These are phyloP conservation scores for Backusella morwellensis DNA, from an alignment of 192 early-diverging fungal genomes.

Conservation along the genomic window DNA sequence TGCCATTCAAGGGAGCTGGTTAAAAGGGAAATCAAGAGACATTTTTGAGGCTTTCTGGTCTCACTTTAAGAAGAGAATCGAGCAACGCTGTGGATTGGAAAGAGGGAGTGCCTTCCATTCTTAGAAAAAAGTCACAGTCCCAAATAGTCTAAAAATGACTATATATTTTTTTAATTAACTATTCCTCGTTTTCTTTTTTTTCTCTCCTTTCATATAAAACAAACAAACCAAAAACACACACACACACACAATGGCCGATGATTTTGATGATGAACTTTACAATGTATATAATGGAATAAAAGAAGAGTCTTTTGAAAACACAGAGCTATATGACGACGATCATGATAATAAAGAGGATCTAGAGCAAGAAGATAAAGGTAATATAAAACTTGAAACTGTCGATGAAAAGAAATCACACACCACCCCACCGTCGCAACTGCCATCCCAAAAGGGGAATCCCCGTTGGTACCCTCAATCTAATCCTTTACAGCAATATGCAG, in stretches of 20 bases:
- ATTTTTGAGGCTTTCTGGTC: conserved; percentile 50
- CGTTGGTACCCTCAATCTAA: neutral
- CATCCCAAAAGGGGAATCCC: neutral
- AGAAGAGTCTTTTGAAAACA: conserved; percentile 6
- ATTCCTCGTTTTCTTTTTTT: conserved; percentile 9
- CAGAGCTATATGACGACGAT: conserved; percentile 8
- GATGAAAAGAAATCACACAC: neutral
- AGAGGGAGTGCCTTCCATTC: conserved; percentile 5
- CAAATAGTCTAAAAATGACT: neutral
- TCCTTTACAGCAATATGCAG: neutral
- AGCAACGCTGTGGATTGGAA: conserved; percentile 19
- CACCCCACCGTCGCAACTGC: neutral
- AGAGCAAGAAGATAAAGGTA: neutral
- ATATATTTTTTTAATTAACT: neutral
- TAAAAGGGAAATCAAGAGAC: conserved; percentile 41
- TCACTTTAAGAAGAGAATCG: conserved; percentile 31
- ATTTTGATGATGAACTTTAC: conserved; percentile 28
- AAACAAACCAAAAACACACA: neutral
- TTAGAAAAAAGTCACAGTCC: neutral
- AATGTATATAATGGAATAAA: conserved; percentile 23
- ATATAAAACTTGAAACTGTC: neutral
- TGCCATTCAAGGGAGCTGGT: conserved; percentile 37
- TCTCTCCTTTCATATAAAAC: neutral
- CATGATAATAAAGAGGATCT: neutral
- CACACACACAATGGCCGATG: conserved; percentile 16